phyloP scores from a whole-genome alignment of 2,329 filamentous ascomycete species.

The Fusarium temperatum region DNA sequence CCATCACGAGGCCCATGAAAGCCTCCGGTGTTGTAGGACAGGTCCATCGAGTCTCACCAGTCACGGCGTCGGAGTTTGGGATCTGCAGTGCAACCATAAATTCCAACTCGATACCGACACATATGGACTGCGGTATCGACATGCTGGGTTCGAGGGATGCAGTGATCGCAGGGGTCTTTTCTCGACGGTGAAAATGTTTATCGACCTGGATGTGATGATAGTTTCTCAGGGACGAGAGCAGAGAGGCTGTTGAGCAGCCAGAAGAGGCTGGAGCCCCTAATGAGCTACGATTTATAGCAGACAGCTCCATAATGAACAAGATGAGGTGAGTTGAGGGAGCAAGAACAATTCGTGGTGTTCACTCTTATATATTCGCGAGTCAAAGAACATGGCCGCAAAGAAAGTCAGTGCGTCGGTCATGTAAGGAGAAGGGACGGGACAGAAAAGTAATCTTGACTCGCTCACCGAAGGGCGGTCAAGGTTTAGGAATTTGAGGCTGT shows the following conservation, averaged over 20 bases:
- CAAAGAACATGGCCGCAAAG: background rate
- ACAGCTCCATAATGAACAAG: slow-evolving; percentile 25
- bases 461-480: slow-evolving; percentile 27
- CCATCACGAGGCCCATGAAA: slow-evolving; percentile 20
- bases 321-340: background rate
- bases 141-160: background rate
- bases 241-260: slow-evolving; percentile 8
- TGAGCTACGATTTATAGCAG: slow-evolving; percentile 23
- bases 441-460: background rate
- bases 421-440: background rate
- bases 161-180: background rate
- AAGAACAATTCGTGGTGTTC: slow-evolving; percentile 14
- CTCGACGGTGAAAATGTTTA: background rate
- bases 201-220: slow-evolving; percentile 4
- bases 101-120: slow-evolving; percentile 42
- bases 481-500: background rate
- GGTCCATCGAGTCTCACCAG: slow-evolving; percentile 16
- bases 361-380: background rate
- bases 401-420: background rate
- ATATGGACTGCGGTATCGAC: slow-evolving; percentile 16
- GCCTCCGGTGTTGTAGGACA: slow-evolving; percentile 14
- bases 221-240: slow-evolving; percentile 1
- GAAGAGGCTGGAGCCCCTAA: slow-evolving; percentile 14
- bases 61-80: background rate
- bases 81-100: slow-evolving; percentile 38